Percentiles rank a stretch among this genome's conserved stretches.
phyloP scores from a whole-genome alignment of 1,284 basidiomycete species.

The Tausonia pullulans region DNA sequence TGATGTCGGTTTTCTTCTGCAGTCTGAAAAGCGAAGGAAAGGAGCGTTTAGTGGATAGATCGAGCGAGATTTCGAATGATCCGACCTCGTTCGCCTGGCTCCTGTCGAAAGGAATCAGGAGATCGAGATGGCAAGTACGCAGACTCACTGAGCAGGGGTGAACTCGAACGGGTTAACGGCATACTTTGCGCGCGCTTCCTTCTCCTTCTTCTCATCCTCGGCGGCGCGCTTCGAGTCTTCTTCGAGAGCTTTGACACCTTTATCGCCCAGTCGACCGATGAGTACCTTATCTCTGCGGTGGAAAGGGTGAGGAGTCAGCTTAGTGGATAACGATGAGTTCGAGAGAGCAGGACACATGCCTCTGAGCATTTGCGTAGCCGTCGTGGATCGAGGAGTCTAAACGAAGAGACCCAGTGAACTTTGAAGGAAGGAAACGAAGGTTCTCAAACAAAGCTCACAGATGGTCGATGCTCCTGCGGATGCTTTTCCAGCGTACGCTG shows the following conservation, averaged over 20 bases:
- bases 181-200: conserved; percentile 13
- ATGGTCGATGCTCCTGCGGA: conserved; percentile 18
- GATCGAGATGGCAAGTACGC: too few relatives aligned
- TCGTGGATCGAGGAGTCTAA: conserved; percentile 19
- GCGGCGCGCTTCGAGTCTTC: conserved; percentile 17
- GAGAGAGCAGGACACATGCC: not conserved
- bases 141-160: not conserved
- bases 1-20: too few relatives aligned
- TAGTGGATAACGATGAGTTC: too few relatives aligned
- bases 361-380: conserved; percentile 19
- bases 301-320: too few relatives aligned
- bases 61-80: too few relatives aligned
- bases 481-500: conserved; percentile 18
- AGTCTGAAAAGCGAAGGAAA: too few relatives aligned
- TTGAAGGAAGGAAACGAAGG: too few relatives aligned
- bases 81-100: too few relatives aligned
- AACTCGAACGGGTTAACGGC: conserved; percentile 18
- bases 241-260: conserved; percentile 17
- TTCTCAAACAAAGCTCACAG: not conserved
- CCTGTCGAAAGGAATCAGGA: too few relatives aligned
- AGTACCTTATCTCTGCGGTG: too few relatives aligned
- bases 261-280: conserved; percentile 8
- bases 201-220: conserved; percentile 14
- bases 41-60: too few relatives aligned
- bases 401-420: too few relatives aligned